Conservation (phyloP, 176 grass and related monocot species). For the Oryza australiensis region DNA sequence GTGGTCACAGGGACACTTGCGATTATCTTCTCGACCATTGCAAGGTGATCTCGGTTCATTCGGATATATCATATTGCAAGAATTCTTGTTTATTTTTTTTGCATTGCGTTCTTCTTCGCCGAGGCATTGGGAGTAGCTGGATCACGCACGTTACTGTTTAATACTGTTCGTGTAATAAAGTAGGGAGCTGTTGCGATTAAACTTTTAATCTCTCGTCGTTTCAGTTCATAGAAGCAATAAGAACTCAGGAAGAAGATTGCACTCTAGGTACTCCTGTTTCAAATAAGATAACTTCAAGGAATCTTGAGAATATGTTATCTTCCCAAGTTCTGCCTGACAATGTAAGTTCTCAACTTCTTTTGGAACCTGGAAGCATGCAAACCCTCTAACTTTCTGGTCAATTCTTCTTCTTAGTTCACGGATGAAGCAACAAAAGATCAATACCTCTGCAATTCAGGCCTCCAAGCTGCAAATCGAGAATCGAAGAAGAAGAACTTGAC, state of each 20-base stretch:
- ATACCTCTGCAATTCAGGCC: not conserved
- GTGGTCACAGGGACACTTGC: not conserved
- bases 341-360: not conserved
- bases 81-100: not conserved
- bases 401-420: constrained; percentile 2
- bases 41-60: constrained; percentile 24
- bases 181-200: not conserved
- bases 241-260: not conserved
- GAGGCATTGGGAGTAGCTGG: not conserved
- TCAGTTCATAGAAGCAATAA: not conserved
- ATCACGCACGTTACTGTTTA: not conserved
- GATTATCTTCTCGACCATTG: not conserved
- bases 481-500: not conserved
- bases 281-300: not conserved
- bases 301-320: not conserved
- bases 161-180: not conserved
- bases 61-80: not conserved
- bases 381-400: not conserved
- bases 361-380: not conserved
- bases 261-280: not conserved
- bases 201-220: not conserved
- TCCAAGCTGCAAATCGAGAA: not conserved
- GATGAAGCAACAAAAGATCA: constrained; percentile 22
- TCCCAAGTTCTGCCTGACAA: not conserved
- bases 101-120: not conserved